Percentiles rank a stretch among this genome's conserved stretches.
phyloP scores from a whole-genome alignment of 371 early-diverging fungal species.

The Mucor racemosus region DNA sequence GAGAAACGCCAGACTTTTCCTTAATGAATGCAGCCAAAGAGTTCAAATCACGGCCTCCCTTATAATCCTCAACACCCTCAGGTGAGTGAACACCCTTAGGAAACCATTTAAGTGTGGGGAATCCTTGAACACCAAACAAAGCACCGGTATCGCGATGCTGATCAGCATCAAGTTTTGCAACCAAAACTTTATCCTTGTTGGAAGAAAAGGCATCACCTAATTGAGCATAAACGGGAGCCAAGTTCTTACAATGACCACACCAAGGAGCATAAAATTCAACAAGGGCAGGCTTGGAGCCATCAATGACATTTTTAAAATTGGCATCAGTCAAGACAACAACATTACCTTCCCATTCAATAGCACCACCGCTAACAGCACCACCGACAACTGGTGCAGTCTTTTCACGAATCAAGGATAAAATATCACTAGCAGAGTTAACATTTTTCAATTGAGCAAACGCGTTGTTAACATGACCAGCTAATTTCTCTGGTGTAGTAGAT shows the following conservation, averaged over 20 bases:
- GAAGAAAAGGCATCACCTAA: slow-evolving; percentile 78
- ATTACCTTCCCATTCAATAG: slow-evolving; percentile 36
- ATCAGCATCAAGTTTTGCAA: slow-evolving; percentile 94
- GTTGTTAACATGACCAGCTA: slow-evolving; percentile 57
- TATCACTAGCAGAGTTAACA: slow-evolving; percentile 50
- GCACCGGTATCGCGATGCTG: slow-evolving; percentile 77
- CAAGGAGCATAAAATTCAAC: slow-evolving; percentile 95
- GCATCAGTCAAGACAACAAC: slow-evolving; percentile 77
- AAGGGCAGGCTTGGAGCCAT: slow-evolving; percentile 90
- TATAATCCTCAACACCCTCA: slow-evolving; percentile 78
- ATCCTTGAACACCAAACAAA: slow-evolving; percentile 78
- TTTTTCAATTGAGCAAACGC: slow-evolving; percentile 63
- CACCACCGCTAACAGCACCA: slow-evolving; percentile 1
- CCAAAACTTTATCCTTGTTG: slow-evolving; percentile 73
- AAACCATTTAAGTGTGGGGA: slow-evolving; percentile 96
- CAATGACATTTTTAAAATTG: slow-evolving; percentile 75
- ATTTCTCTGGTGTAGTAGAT: slow-evolving; percentile 47
- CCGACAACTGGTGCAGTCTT: slow-evolving; percentile 27
- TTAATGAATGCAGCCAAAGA: slow-evolving; percentile 74
- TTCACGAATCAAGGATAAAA: slow-evolving; percentile 48
- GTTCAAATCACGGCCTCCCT: slow-evolving; percentile 83
- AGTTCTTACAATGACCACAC: slow-evolving; percentile 94
- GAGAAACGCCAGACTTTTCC: slow-evolving; percentile 73
- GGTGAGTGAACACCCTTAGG: slow-evolving; percentile 69
- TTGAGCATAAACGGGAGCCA: slow-evolving; percentile 85